Conservation (phyloP, 2,329 filamentous ascomycete genomes). For the Diaporthe australafricana region DNA sequence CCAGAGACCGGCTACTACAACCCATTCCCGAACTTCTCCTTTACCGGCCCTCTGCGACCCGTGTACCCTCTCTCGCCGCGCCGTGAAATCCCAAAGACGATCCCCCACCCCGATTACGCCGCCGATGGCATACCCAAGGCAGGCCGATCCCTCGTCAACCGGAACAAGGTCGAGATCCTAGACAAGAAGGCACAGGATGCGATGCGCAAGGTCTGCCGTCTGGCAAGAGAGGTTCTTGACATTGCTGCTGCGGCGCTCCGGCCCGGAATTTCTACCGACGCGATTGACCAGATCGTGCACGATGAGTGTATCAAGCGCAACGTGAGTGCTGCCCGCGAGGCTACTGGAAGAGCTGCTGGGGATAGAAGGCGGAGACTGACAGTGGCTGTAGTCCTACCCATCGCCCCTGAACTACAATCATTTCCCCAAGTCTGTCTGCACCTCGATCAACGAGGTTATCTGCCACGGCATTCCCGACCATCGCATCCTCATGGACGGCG, state of each 20-base stretch:
- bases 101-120: conserved; percentile 89
- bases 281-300: conserved; percentile 81
- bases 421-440: conserved; percentile 98
- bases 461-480: conserved; percentile 98
- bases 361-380: conserved; percentile 47
- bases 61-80: conserved; percentile 85
- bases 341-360: conserved; percentile 59
- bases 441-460: conserved; percentile 95
- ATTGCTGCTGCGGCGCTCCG: conserved; percentile 75
- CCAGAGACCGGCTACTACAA: conserved; percentile 91
- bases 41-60: conserved; percentile 83
- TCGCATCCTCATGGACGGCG: conserved; percentile 86
- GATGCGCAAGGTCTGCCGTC: conserved; percentile 79
- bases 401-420: conserved; percentile 95
- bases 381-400: conserved; percentile 79
- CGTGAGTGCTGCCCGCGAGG: conserved; percentile 58
- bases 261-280: conserved; percentile 80
- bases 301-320: conserved; percentile 80
- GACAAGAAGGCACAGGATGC: conserved; percentile 74
- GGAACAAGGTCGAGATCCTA: conserved; percentile 86
- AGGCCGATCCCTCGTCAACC: conserved; percentile 69
- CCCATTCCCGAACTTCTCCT: conserved; percentile 89
- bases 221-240: conserved; percentile 80
- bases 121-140: conserved; percentile 80
- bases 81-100: conserved; percentile 81